These are phyloP conservation scores for Phytophthora uliginosa DNA, from an alignment of 352 stramenopile species.

Conservation along the genomic window DNA sequence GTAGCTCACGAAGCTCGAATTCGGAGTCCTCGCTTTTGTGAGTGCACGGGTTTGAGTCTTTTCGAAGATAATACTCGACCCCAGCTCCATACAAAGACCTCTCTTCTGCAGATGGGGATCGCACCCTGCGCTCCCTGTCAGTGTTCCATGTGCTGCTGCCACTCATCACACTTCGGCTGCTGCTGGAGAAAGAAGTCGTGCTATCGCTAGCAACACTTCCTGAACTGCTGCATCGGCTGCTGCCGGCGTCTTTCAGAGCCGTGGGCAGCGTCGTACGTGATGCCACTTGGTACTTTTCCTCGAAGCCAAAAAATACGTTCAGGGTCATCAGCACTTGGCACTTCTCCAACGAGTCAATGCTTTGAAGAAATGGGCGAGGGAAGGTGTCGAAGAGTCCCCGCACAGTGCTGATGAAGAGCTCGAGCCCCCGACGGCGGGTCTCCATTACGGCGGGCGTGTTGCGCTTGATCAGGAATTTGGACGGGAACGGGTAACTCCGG, in stretches of 20 bases:
- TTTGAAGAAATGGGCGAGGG: constrained; percentile 56
- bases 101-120: constrained; percentile 3
- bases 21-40: constrained; percentile 4
- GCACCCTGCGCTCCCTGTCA: constrained; percentile 2
- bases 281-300: constrained; percentile 32
- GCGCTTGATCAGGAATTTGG: constrained; percentile 61
- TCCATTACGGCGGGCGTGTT: constrained; percentile 46
- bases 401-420: constrained; percentile 58
- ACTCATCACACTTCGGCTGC: constrained; percentile 18
- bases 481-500: constrained; percentile 65
- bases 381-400: constrained; percentile 64
- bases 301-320: constrained; percentile 56
- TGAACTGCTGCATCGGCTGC: constrained; percentile 24
- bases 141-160: constrained; percentile 7
- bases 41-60: constrained; percentile 9
- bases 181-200: constrained; percentile 30
- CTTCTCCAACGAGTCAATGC: constrained; percentile 44
- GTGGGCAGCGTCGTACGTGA: constrained; percentile 10
- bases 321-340: constrained; percentile 59
- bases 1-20: constrained; percentile 16
- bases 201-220: constrained; percentile 27
- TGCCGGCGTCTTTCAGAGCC: constrained; percentile 3
- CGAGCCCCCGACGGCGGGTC: constrained; percentile 52
- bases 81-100: constrained; percentile 7
- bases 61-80: constrained; percentile 30